Base-by-base conservation (phyloP, 129 eudicot species). In the Flaveria ramosissima region DNA sequence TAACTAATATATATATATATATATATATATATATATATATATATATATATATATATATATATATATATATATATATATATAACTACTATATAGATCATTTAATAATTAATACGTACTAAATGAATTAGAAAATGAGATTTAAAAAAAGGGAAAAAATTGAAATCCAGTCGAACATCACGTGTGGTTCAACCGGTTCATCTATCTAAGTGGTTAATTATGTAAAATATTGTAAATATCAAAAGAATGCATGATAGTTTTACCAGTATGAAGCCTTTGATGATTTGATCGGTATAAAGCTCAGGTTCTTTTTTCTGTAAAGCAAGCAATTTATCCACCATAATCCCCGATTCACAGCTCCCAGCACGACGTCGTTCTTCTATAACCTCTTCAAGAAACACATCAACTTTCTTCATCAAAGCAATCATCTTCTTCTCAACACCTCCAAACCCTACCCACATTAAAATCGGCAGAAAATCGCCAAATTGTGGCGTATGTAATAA, bases 261-360 rank as follows among this genome's bases (percentile, higher is more conserved):
- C 78, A 75, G 14, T 39, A 85, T 66, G 65, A 79, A 46, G 72
- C 87, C 82, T 88, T 78, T 82, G 32, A 89, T 82, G 9, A 78
- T 80, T 15, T 89, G 81, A 68, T 84, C 89, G 1, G 84, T 61
- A 73, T 80, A 86, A 15, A 73, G 43, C 63, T 84, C 83, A 1
- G 91, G 87, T 63, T 86, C 89, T 1, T 83, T n/a, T 36, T 84
- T 77, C 68, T 84, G 87, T 75, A 89, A 70, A 3, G 65, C 21
- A 0, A 88, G 68, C 77, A 89, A 23, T 19, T 59, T 80, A 65
- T 77, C 88, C 42, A 89, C 77, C 79, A 86, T 45, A 9, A 89
- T 79, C 62, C 45, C 72, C 0, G 80, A 63, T 2, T 46, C 61
- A 9, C 27, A 9, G 13, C 27, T 57, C 63, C 63, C 63, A 1